phyloP scores from a whole-genome alignment of 2,329 filamentous ascomycete species.

The Cytospora schulzeri region DNA sequence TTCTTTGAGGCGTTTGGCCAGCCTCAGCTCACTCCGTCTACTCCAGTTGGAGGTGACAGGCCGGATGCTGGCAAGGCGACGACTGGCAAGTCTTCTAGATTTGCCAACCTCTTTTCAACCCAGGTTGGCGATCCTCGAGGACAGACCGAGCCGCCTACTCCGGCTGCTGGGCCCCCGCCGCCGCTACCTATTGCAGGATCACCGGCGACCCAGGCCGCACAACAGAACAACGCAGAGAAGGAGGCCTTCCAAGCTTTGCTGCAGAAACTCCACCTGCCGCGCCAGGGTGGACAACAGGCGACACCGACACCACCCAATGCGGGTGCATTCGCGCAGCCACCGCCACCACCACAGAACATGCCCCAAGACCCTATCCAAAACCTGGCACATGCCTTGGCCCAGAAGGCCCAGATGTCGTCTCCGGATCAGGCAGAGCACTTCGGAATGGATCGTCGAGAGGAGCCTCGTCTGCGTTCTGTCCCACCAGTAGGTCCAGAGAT shows the following conservation, averaged over 20 bases:
- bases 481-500: conserved; percentile 53
- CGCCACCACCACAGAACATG: conserved; percentile 28
- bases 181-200: conserved; percentile 6
- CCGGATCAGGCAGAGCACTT: conserved; percentile 53
- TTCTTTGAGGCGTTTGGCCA: conserved; percentile 67
- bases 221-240: conserved; percentile 67
- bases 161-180: conserved; percentile 39
- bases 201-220: conserved; percentile 18
- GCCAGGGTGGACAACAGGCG: conserved; percentile 18
- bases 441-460: conserved; percentile 48
- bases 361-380: conserved; percentile 25
- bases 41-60: conserved; percentile 43
- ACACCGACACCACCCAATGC: conserved; percentile 46
- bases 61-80: conserved; percentile 48
- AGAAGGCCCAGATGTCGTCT: conserved; percentile 46
- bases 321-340: conserved; percentile 47
- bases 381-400: conserved; percentile 27
- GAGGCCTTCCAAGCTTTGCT: conserved; percentile 83
- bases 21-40: conserved; percentile 28
- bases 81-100: conserved; percentile 71
- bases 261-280: conserved; percentile 70
- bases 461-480: conserved; percentile 44
- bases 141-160: conserved; percentile 52
- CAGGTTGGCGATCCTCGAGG: conserved; percentile 42
- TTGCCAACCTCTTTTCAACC: conserved; percentile 75